Evolutionary conservation across 2,329 filamentous ascomycete species (phyloP), one percentile per base, ranked within the genome.

Genomic region (Beauveria asiatica): DNA sequence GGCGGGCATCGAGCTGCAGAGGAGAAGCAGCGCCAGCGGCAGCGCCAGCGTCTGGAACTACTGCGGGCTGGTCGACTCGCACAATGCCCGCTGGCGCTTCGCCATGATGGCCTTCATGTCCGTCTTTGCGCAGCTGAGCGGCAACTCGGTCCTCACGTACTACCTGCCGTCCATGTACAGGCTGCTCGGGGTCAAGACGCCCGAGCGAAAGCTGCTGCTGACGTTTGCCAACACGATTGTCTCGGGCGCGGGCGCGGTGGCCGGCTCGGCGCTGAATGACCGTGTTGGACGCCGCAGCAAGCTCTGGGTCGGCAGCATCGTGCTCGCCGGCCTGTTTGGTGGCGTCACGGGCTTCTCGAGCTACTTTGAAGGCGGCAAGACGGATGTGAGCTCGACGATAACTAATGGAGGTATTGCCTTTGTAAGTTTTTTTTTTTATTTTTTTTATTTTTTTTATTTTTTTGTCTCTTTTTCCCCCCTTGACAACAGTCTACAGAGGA

Each of bases 131-230:
- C 81, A 85, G 67, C 77, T 80, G 61, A 76, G 75, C 5, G 81
- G 79, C 5, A 80, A 81, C 68, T 76, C 75, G 1, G 68, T 80
- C 9, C 73, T 75, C 13, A 76, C 77, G 1, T 84, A 83, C 62
- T 75, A 86, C 67, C 82, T 86, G 65, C 77, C 83, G 33, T 76
- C 76, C 7, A 76, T 78, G 68, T 74, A 82, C 46, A 71, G 74
- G 41, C 76, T 80, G 7, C 75, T 80, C 49, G 80, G 83, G 46
- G 78, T 86, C 62, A 78, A 76, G 8, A 79, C 60, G 77, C 83
- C 69, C 76, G 79, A 64, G 50, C 70, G 80, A 53, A 77, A 79
- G 66, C 71, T 78, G 61, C 42, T 78, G 11, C 75, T 74, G 16
- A 78, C 80, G 7, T 73, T 83, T 10, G 64, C 82, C 3, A 76